Percentiles rank a stretch among this genome's conserved stretches.
These are phyloP conservation scores for Coix lacrymajobi DNA, from an alignment of 176 grass and related monocot species.

Conservation along the genomic window DNA sequence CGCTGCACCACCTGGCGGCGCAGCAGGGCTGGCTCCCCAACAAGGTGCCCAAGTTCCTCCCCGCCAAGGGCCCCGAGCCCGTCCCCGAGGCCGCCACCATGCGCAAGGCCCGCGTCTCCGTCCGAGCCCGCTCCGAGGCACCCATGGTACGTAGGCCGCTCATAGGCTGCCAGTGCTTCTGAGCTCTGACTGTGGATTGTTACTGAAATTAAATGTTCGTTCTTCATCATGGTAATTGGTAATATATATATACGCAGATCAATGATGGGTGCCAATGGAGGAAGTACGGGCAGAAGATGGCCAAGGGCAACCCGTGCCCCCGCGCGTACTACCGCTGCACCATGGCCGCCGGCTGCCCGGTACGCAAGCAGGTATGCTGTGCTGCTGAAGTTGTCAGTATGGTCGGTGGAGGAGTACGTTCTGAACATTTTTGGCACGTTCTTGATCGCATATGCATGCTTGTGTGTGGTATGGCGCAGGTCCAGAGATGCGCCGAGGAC, in stretches of 20 bases:
- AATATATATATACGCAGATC: constrained; percentile 70
- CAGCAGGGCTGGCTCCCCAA: constrained; percentile 22
- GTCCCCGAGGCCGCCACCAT: constrained; percentile 69
- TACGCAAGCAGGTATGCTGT: constrained; percentile 70
- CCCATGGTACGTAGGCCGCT: constrained; percentile 50
- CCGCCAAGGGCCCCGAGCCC: constrained; percentile 42
- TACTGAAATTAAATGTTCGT: neutral
- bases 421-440: neutral
- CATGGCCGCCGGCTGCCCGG: constrained; percentile 77
- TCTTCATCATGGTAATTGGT: neutral
- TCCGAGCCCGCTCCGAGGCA: constrained; percentile 78
- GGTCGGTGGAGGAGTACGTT: neutral
- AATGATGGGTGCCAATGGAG: constrained; percentile 93
- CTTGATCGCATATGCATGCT: neutral
- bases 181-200: neutral
- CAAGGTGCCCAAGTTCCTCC: constrained; percentile 47
- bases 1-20: constrained; percentile 9
- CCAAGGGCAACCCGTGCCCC: constrained; percentile 86
- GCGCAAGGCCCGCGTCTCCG: constrained; percentile 82
- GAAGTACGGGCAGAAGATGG: constrained; percentile 97
- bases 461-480: constrained; percentile 25
- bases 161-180: no score
- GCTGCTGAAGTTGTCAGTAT: neutral
- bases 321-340: constrained; percentile 87
- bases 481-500: constrained; percentile 83